Percentiles rank a stretch among this genome's conserved stretches.
Conservation (phyloP, 1,139 yeast species). For the Candida sojae region DNA sequence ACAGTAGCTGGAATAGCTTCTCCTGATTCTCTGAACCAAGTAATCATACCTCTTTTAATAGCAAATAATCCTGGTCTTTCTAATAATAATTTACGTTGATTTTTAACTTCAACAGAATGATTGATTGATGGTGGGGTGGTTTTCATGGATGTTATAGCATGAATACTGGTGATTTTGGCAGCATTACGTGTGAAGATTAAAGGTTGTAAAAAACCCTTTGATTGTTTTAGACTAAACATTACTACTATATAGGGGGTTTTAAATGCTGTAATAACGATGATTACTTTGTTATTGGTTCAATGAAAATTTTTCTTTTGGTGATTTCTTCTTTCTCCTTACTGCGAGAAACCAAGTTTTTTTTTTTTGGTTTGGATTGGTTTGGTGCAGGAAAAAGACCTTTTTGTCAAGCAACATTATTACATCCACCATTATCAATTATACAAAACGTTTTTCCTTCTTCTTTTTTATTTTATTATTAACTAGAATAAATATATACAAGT, state of each 20-base stretch:
- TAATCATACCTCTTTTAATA: constrained; percentile 85
- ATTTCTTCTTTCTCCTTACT: not conserved
- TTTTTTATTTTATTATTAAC: not conserved
- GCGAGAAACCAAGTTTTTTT: not conserved
- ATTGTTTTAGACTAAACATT: constrained; percentile 6
- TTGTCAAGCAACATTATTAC: too few relatives aligned
- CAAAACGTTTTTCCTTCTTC: too few relatives aligned
- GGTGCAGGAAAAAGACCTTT: too few relatives aligned
- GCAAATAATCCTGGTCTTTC: constrained; percentile 84
- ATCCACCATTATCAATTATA: too few relatives aligned
- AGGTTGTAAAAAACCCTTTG: not conserved
- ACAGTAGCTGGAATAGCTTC: constrained; percentile 77
- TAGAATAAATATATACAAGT: not conserved
- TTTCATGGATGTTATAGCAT: constrained; percentile 50
- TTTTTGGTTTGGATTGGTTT: not conserved
- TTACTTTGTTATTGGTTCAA: not conserved
- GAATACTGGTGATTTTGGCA: constrained; percentile 57
- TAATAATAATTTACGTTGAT: constrained; percentile 67
- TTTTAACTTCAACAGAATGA: constrained; percentile 59
- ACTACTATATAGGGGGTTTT: not conserved
- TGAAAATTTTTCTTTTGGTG: not conserved
- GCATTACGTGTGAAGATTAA: constrained; percentile 23
- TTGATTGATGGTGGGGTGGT: constrained; percentile 46
- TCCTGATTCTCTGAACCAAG: constrained; percentile 75
- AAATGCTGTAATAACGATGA: not conserved